Conservation (phyloP, 352 stramenopile species). For the Saprolegnia parasitica region DNA sequence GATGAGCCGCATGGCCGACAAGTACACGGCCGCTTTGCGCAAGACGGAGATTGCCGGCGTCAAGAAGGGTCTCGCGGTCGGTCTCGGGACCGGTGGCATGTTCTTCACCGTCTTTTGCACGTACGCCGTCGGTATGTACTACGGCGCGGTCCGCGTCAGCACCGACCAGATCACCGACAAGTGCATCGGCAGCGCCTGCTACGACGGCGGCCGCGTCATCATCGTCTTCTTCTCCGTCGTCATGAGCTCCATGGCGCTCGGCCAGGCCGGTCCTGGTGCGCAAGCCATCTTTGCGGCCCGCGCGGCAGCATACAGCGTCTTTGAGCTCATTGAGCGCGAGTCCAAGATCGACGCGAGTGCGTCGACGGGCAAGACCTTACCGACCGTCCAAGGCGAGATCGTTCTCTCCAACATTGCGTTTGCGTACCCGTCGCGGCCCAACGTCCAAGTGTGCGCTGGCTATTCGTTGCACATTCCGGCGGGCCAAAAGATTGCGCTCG, state of each 20-base stretch:
- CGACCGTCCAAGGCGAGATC: conserved; percentile 36
- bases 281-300: conserved; percentile 57
- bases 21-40: conserved; percentile 52
- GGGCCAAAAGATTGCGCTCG: conserved; percentile 39
- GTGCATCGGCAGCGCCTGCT: conserved; percentile 43
- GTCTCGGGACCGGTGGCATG: conserved; percentile 57
- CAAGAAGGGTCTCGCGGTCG: conserved; percentile 46
- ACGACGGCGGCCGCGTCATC: conserved; percentile 58
- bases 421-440: conserved; percentile 37
- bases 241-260: conserved; percentile 66
- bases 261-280: conserved; percentile 54
- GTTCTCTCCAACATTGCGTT: conserved; percentile 44
- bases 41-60: conserved; percentile 48
- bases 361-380: background rate
- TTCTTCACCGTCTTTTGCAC: conserved; percentile 63
- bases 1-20: conserved; percentile 47
- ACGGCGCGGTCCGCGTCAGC: conserved; percentile 57
- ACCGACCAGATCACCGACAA: conserved; percentile 50
- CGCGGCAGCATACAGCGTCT: conserved; percentile 54
- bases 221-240: conserved; percentile 71
- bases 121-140: conserved; percentile 77
- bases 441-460: conserved; percentile 33
- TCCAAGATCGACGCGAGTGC: conserved; percentile 41
- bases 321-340: conserved; percentile 54
- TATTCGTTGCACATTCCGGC: conserved; percentile 38